These are phyloP conservation scores for Eucalyptus cloeziana DNA, from an alignment of 345 rosid species.

Conservation along the genomic window DNA sequence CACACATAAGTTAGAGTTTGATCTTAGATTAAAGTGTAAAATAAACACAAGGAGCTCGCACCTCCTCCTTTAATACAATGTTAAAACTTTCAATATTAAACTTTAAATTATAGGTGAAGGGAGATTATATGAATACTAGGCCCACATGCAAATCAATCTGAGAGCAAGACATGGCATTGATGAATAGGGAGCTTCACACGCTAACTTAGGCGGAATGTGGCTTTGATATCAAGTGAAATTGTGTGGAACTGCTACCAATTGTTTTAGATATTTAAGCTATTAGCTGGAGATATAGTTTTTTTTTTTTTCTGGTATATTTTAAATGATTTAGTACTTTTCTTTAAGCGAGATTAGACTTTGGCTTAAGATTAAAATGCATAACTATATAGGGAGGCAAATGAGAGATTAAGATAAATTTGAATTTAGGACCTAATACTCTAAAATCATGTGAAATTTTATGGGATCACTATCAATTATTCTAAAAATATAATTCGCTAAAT, in stretches of 20 bases:
- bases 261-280: not conserved
- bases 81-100: not conserved
- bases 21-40: not conserved
- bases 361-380: not conserved
- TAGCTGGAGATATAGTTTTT: not conserved
- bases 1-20: not conserved
- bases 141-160: fast-evolving
- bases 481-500: not conserved
- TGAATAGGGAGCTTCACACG: not conserved
- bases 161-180: not conserved
- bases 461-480: not conserved
- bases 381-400: not conserved
- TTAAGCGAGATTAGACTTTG: not conserved
- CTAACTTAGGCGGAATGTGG: not conserved
- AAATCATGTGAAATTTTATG: not conserved
- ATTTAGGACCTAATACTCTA: not conserved
- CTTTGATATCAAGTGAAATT: not conserved
- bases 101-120: not conserved
- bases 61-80: not conserved
- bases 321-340: not conserved
- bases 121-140: not conserved
- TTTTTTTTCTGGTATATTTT: not conserved
- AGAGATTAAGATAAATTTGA: not conserved
- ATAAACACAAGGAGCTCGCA: not conserved
- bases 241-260: fast-evolving